phyloP scores from a whole-genome alignment of 2,329 filamentous ascomycete genomes.

The Trichoderma sp. region DNA sequence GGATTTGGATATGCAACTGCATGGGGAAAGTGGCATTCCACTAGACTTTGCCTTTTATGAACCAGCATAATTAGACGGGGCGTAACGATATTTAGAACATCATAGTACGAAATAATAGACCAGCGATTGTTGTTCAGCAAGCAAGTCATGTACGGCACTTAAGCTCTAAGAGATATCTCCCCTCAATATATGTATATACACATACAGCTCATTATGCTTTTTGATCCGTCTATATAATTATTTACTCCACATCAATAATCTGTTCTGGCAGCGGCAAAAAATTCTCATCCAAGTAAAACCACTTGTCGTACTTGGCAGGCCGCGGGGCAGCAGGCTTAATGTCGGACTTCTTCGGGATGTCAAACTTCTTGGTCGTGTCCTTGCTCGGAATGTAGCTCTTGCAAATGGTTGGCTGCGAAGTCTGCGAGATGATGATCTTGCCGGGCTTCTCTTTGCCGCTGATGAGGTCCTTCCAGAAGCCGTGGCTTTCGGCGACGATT shows the following conservation, averaged over 20 bases:
- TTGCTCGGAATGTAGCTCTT: slow-evolving; percentile 38
- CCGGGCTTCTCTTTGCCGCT: slow-evolving; percentile 38
- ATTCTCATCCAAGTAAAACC: slow-evolving; percentile 41
- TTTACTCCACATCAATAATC: background rate
- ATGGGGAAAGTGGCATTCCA: background rate
- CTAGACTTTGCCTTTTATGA: background rate
- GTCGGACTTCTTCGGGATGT: slow-evolving; percentile 34
- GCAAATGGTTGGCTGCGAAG: slow-evolving; percentile 33
- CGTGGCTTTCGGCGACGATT: slow-evolving; percentile 40
- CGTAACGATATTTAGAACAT: background rate
- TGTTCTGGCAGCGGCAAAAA: slow-evolving; percentile 33
- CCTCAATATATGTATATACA: background rate
- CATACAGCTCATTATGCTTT: background rate
- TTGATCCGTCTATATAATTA: background rate
- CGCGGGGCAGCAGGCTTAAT: slow-evolving; percentile 34
- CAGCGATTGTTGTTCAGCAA: background rate
- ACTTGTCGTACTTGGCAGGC: slow-evolving; percentile 38
- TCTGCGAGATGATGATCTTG: slow-evolving; percentile 46
- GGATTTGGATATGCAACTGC: background rate
- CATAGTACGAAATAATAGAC: slow-evolving; percentile 12
- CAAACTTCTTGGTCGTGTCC: slow-evolving; percentile 35
- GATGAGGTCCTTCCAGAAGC: slow-evolving; percentile 43
- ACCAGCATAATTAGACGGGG: background rate
- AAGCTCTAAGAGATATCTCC: background rate
- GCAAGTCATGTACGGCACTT: background rate